Base-by-base conservation (phyloP, 164 flowering plant genomes). In the Protea cynaroides region DNA sequence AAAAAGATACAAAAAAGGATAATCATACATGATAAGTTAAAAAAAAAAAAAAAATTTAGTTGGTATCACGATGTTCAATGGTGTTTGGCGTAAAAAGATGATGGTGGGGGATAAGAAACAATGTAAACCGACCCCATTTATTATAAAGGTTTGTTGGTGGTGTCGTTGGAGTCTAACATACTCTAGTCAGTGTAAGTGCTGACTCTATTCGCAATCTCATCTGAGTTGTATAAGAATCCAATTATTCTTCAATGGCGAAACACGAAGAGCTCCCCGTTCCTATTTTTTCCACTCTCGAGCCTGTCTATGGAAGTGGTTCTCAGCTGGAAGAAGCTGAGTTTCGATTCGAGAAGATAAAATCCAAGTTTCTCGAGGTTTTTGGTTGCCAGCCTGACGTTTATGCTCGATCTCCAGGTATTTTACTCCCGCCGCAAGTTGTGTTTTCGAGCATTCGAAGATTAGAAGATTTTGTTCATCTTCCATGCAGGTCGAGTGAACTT, bases 391-490 rank as follows among this genome's bases (percentile, higher is more conserved):
- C 99, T 6, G 79, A 86, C 6, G 52, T 89, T 56, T 84, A 73
- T 65, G 96, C 99, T 67, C 89, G 99, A 63, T 85, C 99, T 59
- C 99, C 99, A 65, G 99, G 99, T 89, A 23, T 19, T 44, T 19
- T 44, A 6, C 13, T 8, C 46, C 8, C 14, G 46, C 4, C 8
- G 14, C 1, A 4, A 4, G 19, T 19, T 22, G 58, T 13, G 58
- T 54, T 56, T 25, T 21, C 8, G 18, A 13, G 37, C 8, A 12
- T 25, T 40, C 46, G 46, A 5, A 23, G 18, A 25, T 4, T 12
- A 25, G 10, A 40, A 40, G 46, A 40, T 40, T 9, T 12, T 52
- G 55, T 29, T 2, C 34, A 21, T 40, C 15, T n/a, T 11, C 14
- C 7, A 13, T 50, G 62, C 69, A 90, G 96, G 98, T 70, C 82